Conservation (phyloP, 2,329 filamentous ascomycete genomes). For the Scolecobasidium constrictum region DNA sequence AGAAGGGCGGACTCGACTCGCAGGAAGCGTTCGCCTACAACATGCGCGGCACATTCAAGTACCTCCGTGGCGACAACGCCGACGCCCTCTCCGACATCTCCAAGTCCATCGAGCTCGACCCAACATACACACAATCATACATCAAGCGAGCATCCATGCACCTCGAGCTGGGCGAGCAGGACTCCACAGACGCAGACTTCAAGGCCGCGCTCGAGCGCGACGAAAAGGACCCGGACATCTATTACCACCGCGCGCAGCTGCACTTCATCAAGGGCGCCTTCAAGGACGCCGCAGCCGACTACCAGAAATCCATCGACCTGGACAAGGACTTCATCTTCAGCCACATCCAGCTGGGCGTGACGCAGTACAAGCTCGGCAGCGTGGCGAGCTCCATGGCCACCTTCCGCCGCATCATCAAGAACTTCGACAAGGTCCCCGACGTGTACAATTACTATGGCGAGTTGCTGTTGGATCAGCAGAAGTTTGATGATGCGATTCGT, state of each 20-base stretch:
- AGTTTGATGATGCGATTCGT: conserved; percentile 89
- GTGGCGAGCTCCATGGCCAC: conserved; percentile 97
- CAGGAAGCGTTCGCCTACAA: conserved; percentile 90
- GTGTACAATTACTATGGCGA: conserved; percentile 99
- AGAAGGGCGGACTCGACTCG: conserved; percentile 67
- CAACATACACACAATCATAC: conserved; percentile 84
- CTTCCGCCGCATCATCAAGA: conserved; percentile 95
- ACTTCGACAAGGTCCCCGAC: conserved; percentile 91
- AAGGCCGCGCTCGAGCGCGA: conserved; percentile 76
- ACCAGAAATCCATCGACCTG: conserved; percentile 97
- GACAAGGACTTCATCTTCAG: conserved; percentile 97
- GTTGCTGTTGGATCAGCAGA: conserved; percentile 89
- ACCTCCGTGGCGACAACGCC: conserved; percentile 78
- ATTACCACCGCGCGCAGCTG: conserved; percentile 96
- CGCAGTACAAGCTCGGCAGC: conserved; percentile 99
- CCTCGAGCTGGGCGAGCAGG: conserved; percentile 78
- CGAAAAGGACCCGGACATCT: conserved; percentile 86
- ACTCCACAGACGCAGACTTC: conserved; percentile 82
- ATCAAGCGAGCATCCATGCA: conserved; percentile 99
- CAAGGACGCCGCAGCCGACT: conserved; percentile 88
- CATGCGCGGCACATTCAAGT: conserved; percentile 91
- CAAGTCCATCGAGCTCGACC: conserved; percentile 85
- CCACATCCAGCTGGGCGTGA: conserved; percentile 97
- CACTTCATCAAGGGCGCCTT: conserved; percentile 97
- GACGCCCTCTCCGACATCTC: conserved; percentile 76